Evolutionary conservation across 495 filamentous ascomycete genomes (phyloP), one percentile per base, ranked within the genome.

Genomic region (Aspergillus incahuasiensis): DNA sequence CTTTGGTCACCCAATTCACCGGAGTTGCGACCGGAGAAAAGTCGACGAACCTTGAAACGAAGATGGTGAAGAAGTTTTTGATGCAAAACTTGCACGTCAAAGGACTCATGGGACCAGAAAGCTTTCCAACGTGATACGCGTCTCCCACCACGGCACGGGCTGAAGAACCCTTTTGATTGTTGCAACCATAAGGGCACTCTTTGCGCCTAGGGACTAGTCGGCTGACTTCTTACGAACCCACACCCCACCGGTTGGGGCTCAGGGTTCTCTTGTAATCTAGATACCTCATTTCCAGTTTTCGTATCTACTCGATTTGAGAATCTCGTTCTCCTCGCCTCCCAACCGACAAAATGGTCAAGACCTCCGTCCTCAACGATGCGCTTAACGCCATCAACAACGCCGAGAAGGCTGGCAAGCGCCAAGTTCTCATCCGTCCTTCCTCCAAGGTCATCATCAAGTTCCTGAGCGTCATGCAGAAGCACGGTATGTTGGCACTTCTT

Each of bases 391-490:
- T 98, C 86, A 97, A 98, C 89, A 98, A 97, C 74, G 94, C 94
- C 82, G 94, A 98, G 84, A 97, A 97, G 86, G 81, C 86, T 63
- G 94, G 94, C 73, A 96, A 96, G 86, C 90, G 94, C 64, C 94
- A 98, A 79, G 94, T 97, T 65, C 74, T 97, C 66, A 95, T 98
- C 81, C 84, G 91, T 59, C 94, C 94, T 68, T 87, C 82, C 75
- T 97, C 92, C 68, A 98, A 98, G 86, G 94, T 97, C 81, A 97
- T 97, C 67, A 84, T 96, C 82, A 97, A 97, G 85, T 97, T 97
- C 84, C 80, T 98, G 65, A 83, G 82, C 71, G 92, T 96, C 73
- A 97, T 97, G 94, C 94, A 97, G 80, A 87, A 86, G 78, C 95
- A 98, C 78, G 95, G 94, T 97, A 92, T 56, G 90, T 89, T 52